Evolutionary conservation across 495 filamentous ascomycete genomes (phyloP), one percentile per base, ranked within the genome.

Genomic region (Talaromyces adpressus): DNA sequence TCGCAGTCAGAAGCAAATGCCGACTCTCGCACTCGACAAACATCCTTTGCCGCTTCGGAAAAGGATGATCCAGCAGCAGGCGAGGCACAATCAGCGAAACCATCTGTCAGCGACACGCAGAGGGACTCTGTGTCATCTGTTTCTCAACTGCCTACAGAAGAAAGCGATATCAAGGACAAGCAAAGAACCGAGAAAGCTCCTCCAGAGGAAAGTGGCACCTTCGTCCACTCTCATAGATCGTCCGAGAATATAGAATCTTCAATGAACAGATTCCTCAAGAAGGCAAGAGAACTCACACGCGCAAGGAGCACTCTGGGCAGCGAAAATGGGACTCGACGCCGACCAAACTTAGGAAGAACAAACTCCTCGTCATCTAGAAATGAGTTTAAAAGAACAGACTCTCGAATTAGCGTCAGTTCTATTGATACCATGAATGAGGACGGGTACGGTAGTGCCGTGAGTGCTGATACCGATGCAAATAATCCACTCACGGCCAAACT

Each of bases 401-500:
- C 79, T 27, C 80, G 80, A 49, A 81, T 80, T 47, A 83, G 81
- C 69, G 81, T 81, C 49, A 83, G 81, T 71, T 82, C 80, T 34
- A 77, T 83, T 62, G 81, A 83, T 59, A 82, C 81, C 9, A 69
- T 83, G n/a, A 82, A 84, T 64, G 81, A 81, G 32, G 81, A 84
- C 57, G 81, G 81, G 16, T 68, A 78, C 32, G 81, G 81, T 25
- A 79, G 73, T 52, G 74, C 76, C 14, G 79, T 81, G 53, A 75
- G 73, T 30, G 66, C 68, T 23, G 65, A 73, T 20, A 71, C 70
- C 1, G 68, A 77, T 49, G 71, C 68, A n/a, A 62, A 57, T 4
- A 32, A 52, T 18, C 27, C 45, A 23, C 72, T 71, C 8, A 71
- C 72, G 16, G 72, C 70, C 34, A 68, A 66, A 45, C 29, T 57